Conservation (phyloP, 2,329 filamentous ascomycete species). For the Fusarium hainanense region DNA sequence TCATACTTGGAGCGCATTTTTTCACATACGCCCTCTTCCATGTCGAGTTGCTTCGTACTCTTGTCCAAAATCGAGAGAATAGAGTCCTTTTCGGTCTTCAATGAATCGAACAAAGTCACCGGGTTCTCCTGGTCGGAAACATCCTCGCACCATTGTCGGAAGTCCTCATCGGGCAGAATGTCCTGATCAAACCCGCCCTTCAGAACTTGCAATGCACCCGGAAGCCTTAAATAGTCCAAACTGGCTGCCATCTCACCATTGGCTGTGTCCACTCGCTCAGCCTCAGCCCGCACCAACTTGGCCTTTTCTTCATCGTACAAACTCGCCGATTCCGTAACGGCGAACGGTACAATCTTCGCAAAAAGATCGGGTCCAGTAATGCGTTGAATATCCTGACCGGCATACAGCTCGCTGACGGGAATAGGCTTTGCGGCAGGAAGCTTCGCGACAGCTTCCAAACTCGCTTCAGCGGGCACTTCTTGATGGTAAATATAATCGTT, state of each 20-base stretch:
- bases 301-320: constrained; percentile 99
- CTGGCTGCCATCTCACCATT: constrained; percentile 97
- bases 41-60: constrained; percentile 88
- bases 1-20: constrained; percentile 99
- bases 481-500: constrained; percentile 99
- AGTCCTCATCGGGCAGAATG: constrained; percentile 87
- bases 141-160: constrained; percentile 93
- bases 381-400: constrained; percentile 94
- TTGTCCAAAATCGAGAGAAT: constrained; percentile 79
- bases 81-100: constrained; percentile 80
- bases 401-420: constrained; percentile 94
- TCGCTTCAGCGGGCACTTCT: constrained; percentile 85
- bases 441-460: constrained; percentile 84
- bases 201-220: constrained; percentile 87
- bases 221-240: constrained; percentile 90
- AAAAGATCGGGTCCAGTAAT: constrained; percentile 98
- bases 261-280: constrained; percentile 90
- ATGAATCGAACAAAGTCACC: constrained; percentile 78
- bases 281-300: constrained; percentile 92
- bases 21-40: constrained; percentile 97
- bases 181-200: constrained; percentile 95
- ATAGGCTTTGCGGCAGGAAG: constrained; percentile 96
- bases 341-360: constrained; percentile 94
- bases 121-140: constrained; percentile 88
- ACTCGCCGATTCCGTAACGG: constrained; percentile 95